Evolutionary conservation across 2,329 filamentous ascomycete species (phyloP), one percentile per base, ranked within the genome.

Genomic region (Penicillium sp.): DNA sequence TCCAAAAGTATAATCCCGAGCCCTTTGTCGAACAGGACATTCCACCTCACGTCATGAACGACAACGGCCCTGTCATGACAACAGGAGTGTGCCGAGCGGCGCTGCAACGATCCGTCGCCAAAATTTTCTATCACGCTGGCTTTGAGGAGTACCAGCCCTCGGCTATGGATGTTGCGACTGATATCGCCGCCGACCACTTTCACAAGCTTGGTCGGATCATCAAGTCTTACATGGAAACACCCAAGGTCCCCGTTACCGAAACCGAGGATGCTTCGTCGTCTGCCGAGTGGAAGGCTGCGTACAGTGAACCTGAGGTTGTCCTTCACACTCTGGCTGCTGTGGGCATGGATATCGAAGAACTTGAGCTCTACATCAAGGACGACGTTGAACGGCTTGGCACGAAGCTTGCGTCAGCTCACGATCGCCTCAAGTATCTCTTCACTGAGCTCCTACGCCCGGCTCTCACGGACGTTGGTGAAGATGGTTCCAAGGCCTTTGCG

Each of bases 111-210:
- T 95, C 93, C 13, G 91, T 98, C 19, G 93, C 91, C 61, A 96
- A 98, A 78, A 88, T 99, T 50, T 94, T 97, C 72, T 99, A 97
- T 73, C 92, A 97, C 74, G 91, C 93, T 44, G 95, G 95, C 0
- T 99, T 98, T 67, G 95, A 99, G 78, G 95, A 99, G 75, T 91
- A 96, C 65, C 95, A 99, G 74, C 95, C 95, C 15, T 96, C 93
- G 44, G 94, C 95, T 30, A 82, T 99, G 33, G 95, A 99, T 69
- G 87, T 91, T 0, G 87, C 96, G 40, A 97, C 95, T 0, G 93
- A 97, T 70, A 87, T 97, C 56, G 93, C 93, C 0, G 89, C 89
- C 3, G 91, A 96, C 70, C 99, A 94, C 75, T 97, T 99, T 72
- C 85, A 88, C 61, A 96, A 96, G 74, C 83, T 99, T 10, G 88